A percentile compares a stretch with the other conserved stretches of the same genome.
Conservation (phyloP, 768 basidiomycete genomes). For the Tricholoma flavovirens region DNA sequence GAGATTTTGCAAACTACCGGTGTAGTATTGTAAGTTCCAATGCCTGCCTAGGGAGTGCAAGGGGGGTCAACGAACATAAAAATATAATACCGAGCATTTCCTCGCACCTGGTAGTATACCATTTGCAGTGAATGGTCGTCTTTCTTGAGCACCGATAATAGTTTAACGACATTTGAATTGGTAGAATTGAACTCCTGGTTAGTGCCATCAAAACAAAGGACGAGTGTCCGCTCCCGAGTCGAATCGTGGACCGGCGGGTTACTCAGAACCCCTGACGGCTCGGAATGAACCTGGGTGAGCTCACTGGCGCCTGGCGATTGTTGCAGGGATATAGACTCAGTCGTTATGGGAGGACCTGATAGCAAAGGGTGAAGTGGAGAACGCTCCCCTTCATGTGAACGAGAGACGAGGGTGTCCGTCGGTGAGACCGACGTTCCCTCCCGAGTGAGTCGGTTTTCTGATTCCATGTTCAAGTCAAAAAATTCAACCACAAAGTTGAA, state of each 20-base stretch:
- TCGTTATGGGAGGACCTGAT: background rate
- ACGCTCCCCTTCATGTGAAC: background rate
- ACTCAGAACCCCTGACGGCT: slow-evolving; percentile 3
- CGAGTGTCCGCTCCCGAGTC: slow-evolving; percentile 37
- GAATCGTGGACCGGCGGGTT: slow-evolving; percentile 27
- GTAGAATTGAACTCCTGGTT: slow-evolving; percentile 45
- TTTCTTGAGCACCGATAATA: slow-evolving; percentile 48
- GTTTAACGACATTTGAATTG: slow-evolving; percentile 50
- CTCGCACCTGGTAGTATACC: slow-evolving; percentile 49
- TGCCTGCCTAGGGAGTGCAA: slow-evolving; percentile 34
- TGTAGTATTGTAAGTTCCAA: slow-evolving; percentile 43
- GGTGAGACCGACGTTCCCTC: no score
- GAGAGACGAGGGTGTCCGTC: slow-evolving; percentile 6
- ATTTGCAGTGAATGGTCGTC: slow-evolving; percentile 46
- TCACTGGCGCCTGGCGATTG: background rate
- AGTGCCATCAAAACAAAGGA: slow-evolving; percentile 56
- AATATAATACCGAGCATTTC: background rate
- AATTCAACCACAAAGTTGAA: no score
- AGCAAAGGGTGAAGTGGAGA: slow-evolving; percentile 1
- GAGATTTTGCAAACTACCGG: slow-evolving; percentile 29
- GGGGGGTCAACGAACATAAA: background rate
- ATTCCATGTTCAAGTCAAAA: no score
- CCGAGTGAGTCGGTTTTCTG: background rate
- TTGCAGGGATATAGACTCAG: no score
- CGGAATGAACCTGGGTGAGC: slow-evolving; percentile 1